Conservation (phyloP, 2,329 filamentous ascomycete species). For the Aspergillus quadrilineatus region DNA sequence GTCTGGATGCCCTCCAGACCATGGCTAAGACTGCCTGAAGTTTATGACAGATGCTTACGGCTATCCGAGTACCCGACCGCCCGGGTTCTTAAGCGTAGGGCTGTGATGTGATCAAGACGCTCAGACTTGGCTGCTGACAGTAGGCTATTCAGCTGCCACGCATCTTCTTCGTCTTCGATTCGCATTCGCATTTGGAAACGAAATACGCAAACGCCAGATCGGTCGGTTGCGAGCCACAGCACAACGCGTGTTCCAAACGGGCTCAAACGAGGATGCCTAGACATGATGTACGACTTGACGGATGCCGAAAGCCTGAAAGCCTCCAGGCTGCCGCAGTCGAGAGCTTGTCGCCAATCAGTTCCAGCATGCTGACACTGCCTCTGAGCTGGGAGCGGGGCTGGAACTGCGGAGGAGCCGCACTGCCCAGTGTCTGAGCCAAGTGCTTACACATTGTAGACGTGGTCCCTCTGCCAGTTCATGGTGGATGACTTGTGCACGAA, state of each 20-base stretch:
- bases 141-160: neutral
- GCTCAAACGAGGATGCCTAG: neutral
- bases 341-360: neutral
- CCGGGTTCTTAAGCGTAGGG: neutral
- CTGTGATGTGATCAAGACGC: neutral
- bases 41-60: neutral
- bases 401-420: slow-evolving; percentile 4
- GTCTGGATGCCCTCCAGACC: neutral
- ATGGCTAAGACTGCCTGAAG: neutral
- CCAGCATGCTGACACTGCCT: neutral
- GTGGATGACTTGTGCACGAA: neutral
- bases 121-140: neutral
- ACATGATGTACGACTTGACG: neutral
- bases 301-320: neutral
- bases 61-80: neutral
- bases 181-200: neutral
- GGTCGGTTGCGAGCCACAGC: neutral
- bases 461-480: neutral
- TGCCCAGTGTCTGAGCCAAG: slow-evolving; percentile 1
- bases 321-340: neutral
- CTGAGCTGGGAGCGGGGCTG: neutral
- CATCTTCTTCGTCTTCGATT: neutral
- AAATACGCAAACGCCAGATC: neutral
- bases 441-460: slow-evolving; percentile 4
- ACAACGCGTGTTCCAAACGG: neutral